Percentiles rank a stretch among this genome's conserved stretches.
Conservation (phyloP, 1,284 basidiomycete genomes). For the Leccinum proximum region DNA sequence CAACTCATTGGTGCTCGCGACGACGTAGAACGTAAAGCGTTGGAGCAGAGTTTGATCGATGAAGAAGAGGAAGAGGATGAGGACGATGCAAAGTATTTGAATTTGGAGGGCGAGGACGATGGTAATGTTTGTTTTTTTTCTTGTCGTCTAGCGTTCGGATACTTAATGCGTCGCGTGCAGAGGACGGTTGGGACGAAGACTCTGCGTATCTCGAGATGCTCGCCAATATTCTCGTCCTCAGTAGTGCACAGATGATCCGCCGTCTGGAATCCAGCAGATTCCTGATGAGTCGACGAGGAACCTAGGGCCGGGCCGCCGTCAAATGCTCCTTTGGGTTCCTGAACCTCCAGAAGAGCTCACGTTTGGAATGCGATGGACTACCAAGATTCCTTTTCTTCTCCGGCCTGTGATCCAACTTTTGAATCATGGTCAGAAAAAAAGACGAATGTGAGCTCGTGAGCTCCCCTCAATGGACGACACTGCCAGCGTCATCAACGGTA, state of each 20-base stretch:
- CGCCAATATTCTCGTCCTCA: slow-evolving; percentile 39
- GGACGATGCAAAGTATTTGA: slow-evolving; percentile 56
- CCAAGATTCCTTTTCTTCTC: too few relatives aligned
- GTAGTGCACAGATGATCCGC: too few relatives aligned
- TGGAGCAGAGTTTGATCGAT: slow-evolving; percentile 58
- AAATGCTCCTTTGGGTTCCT: too few relatives aligned
- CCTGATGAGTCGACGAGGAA: too few relatives aligned
- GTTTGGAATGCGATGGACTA: too few relatives aligned
- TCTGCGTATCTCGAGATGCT: slow-evolving; percentile 81
- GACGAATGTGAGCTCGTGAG: too few relatives aligned
- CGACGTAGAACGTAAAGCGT: slow-evolving; percentile 56
- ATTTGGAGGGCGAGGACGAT: slow-evolving; percentile 66
- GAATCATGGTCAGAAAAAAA: too few relatives aligned
- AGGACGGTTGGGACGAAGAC: slow-evolving; percentile 85
- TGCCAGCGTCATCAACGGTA: slow-evolving; percentile 71
- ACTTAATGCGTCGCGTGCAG: slow-evolving; percentile 31
- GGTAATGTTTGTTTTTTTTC: slow-evolving; percentile 36
- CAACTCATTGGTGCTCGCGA: not conserved
- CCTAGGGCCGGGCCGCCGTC: too few relatives aligned
- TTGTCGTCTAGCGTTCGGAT: not conserved
- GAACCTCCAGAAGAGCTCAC: too few relatives aligned
- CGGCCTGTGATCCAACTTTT: too few relatives aligned
- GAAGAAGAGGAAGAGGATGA: slow-evolving; percentile 57
- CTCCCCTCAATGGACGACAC: slow-evolving; percentile 55
- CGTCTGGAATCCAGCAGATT: too few relatives aligned